A percentile compares a stretch with the other conserved stretches of the same genome.
Conservation (phyloP, 257 asterid species). For the Perilla frutescens region DNA sequence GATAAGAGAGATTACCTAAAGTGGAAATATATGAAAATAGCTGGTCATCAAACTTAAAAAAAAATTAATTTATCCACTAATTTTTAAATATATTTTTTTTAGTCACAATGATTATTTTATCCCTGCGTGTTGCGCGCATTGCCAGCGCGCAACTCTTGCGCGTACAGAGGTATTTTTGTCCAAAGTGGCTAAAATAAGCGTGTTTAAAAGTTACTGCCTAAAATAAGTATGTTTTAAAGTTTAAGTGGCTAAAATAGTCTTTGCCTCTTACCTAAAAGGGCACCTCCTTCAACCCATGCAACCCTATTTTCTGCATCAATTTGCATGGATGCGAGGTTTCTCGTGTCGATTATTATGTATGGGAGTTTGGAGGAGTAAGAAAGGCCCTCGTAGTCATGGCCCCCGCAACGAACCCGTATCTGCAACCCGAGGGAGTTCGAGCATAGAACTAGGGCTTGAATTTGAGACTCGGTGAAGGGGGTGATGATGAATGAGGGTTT, state of each 20-base stretch:
- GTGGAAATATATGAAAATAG: too few relatives aligned
- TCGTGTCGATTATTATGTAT: conserved; percentile 44
- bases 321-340: conserved; percentile 36
- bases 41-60: too few relatives aligned
- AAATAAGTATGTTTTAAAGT: too few relatives aligned
- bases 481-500: conserved; percentile 40
- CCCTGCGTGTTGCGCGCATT: too few relatives aligned
- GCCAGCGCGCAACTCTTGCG: too few relatives aligned
- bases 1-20: conserved; percentile 41
- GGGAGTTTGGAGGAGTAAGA: conserved; percentile 43
- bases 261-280: conserved; percentile 35
- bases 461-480: conserved; percentile 36
- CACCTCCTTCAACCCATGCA: conserved; percentile 56
- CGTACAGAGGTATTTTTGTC: too few relatives aligned
- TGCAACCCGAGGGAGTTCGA: conserved; percentile 33
- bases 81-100: too few relatives aligned
- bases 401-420: conserved; percentile 49
- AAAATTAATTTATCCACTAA: too few relatives aligned
- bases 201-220: too few relatives aligned
- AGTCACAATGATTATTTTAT: too few relatives aligned
- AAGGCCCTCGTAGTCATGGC: conserved; percentile 62
- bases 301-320: conserved; percentile 26
- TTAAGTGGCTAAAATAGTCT: too few relatives aligned
- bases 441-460: conserved; percentile 35
- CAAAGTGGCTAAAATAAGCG: too few relatives aligned